A percentile compares a stretch with the other conserved stretches of the same genome.
Evolutionary conservation across 352 stramenopile species (phyloP).

Genomic region (Pythium aristosporum): DNA sequence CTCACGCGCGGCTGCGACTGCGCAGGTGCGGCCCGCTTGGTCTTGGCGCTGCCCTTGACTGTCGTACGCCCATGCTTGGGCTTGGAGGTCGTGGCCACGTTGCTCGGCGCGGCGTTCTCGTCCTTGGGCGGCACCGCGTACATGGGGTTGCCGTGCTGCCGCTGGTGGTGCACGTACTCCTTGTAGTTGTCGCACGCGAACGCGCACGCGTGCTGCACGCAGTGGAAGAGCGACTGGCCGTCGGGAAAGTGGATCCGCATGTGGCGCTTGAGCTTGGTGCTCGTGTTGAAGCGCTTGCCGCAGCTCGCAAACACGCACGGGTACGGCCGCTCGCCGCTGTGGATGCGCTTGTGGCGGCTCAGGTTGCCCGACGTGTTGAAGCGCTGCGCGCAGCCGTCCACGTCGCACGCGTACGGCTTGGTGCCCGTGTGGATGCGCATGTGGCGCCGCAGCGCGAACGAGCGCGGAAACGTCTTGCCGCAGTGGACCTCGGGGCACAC

Average conservation of each 20-base stretch:
- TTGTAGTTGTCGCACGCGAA: constrained; percentile 86
- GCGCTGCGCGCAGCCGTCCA: constrained; percentile 65
- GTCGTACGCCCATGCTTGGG: neutral
- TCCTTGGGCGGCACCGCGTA: constrained; percentile 26
- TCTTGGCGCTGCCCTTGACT: no score
- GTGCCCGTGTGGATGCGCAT: constrained; percentile 85
- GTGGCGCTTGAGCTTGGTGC: constrained; percentile 88
- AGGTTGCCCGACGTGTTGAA: constrained; percentile 90
- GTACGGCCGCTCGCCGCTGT: constrained; percentile 82
- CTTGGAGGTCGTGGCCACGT: neutral
- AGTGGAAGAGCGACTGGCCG: constrained; percentile 71
- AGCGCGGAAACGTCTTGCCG: constrained; percentile 82
- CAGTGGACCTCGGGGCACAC: constrained; percentile 75
- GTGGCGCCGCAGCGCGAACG: constrained; percentile 79
- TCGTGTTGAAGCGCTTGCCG: constrained; percentile 86
- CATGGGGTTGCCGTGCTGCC: constrained; percentile 70
- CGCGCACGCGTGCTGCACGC: constrained; percentile 45
- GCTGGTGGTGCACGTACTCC: constrained; percentile 75
- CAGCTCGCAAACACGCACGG: constrained; percentile 74
- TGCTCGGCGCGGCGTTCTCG: neutral
- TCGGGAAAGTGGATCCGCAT: constrained; percentile 88
- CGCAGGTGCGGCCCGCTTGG: no score
- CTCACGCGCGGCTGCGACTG: constrained; percentile 6
- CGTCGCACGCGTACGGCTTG: constrained; percentile 82
- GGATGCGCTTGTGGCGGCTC: constrained; percentile 86